A percentile compares a stretch with the other conserved stretches of the same genome.
Conservation (phyloP, 768 basidiomycete genomes). For the Lentinula sp. region DNA sequence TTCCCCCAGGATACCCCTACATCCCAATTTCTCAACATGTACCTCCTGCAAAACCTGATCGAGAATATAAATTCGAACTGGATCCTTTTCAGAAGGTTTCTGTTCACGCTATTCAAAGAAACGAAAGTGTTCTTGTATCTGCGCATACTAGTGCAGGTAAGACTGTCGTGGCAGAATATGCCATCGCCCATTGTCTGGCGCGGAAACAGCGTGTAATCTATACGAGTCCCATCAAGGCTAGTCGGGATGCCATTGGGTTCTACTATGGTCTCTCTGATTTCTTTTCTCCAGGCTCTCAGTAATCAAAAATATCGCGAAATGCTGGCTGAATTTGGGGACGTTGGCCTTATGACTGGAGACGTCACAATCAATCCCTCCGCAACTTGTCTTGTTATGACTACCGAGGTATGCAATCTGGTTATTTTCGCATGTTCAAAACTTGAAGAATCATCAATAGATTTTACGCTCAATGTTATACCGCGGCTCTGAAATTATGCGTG, state of each 20-base stretch:
- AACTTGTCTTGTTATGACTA: slow-evolving; percentile 98
- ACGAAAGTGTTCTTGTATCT: slow-evolving; percentile 96
- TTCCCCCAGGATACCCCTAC: slow-evolving; percentile 90
- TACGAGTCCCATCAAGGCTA: slow-evolving; percentile 98
- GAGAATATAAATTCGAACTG: slow-evolving; percentile 92
- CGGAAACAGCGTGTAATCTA: slow-evolving; percentile 97
- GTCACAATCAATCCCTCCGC: slow-evolving; percentile 98
- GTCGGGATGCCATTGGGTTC: slow-evolving; percentile 19
- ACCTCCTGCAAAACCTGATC: slow-evolving; percentile 85
- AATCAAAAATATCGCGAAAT: slow-evolving; percentile 99
- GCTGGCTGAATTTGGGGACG: slow-evolving; percentile 94
- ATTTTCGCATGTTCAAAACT: neutral
- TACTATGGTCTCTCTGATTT: neutral
- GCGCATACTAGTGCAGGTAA: slow-evolving; percentile 99
- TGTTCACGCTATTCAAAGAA: slow-evolving; percentile 90
- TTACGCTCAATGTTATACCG: slow-evolving; percentile 97
- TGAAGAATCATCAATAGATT: slow-evolving; percentile 51
- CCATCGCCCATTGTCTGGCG: slow-evolving; percentile 92
- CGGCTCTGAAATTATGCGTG: slow-evolving; percentile 98
- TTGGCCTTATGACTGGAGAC: slow-evolving; percentile 99
- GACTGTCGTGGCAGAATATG: slow-evolving; percentile 99
- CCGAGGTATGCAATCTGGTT: slow-evolving; percentile 62
- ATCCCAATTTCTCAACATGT: slow-evolving; percentile 85
- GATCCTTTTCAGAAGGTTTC: slow-evolving; percentile 98
- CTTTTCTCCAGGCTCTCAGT: slow-evolving; percentile 72